Base-by-base conservation (phyloP, 164 flowering plant genomes). In the Buxus sempervirens region DNA sequence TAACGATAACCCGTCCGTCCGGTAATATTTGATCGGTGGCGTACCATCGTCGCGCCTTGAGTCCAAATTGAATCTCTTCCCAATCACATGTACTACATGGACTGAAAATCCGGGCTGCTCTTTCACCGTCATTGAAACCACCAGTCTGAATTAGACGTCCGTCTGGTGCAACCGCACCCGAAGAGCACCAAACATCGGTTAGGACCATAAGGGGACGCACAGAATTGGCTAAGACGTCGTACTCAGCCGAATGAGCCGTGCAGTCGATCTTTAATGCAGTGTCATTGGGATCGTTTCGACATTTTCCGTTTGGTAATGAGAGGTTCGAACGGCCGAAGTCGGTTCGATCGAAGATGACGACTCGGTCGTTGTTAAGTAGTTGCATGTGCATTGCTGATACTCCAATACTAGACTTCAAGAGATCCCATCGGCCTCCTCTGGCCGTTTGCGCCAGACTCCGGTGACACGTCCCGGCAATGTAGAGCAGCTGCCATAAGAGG, bases 311-410 rank as follows among this genome's bases (percentile, higher is more conserved):
- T 0, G 96, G 89, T 14, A 94, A 67, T 0, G 96, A 72, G 42
- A 94, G 63, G 67, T 94, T 90, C 0, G 98, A 94, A 0, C 0
- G n/a, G 49, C 97, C 96, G 63, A 86, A 91, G 65, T 88, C 91
- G 0, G 96, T 90, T 0, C 98, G 83, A 73, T 94, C 98, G 74
- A 79, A 90, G 54, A 94, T 87, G 63, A 88, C 59, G 60, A 91
- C 96, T 6, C 89, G 89, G 78, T 91, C 94, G 66, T 83, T 87
- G 79, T 80, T 28, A 41, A 94, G 87, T 51, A 91, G 87, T 45
- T 88, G 96, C 97, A 91, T 91, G 90, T 94, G 98, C 98, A 94
- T 90, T 69, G 96, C 87, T 0, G 84, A 66, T 8, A 90, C 73
- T 54, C 98, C 98, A 21, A 88, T 81, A 82, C 66, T 80, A 15